Evolutionary conservation across 140 eudicot genomes (phyloP), one percentile per base, ranked within the genome.

Genomic region (Oenanthe javanica): DNA sequence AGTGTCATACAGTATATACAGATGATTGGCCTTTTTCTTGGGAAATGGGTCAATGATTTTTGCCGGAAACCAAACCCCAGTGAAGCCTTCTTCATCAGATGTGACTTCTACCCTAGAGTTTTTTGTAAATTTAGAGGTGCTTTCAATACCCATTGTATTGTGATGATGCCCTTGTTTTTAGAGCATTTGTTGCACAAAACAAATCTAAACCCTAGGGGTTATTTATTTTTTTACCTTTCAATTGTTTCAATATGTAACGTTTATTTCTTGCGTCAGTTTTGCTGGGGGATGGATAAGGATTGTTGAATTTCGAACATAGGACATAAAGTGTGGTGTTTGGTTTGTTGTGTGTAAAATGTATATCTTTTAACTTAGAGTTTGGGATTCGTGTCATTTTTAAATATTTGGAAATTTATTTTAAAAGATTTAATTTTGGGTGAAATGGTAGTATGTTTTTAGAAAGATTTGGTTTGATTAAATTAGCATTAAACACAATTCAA

Each of bases 31-130:
- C 14, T n/a, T 78, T 25, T 83, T 82, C 1, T 1, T 51, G 42
- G 81, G 72, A 43, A 57, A 82, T 8, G 88, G 86, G 16, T 82
- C 83, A 48, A 87, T 74, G 10, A 91, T 87, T 72, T 93, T 90
- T 78, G 96, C 96, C 45, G 78, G 72, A 63, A 80, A 91, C 89
- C 89, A 91, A 6, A 83, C 91, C 16, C 87, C 93, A 49, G 42
- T 67, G 83, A 85, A 80, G n/a, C 85, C 91, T 76, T 87, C 87
- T 78, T 89, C 93, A 84, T 90, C 86, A 55, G 92, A 81, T 73
- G 77, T 83, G 40, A 93, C 90, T 85, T 93, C 97, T 21, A 93
- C 91, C 10, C 64, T 21, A 19, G 96, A 83, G 79, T 90, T 90
- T 75, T 80, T 84, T 31, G 87, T 25, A 63, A 88, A 52, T 9